Base-by-base conservation (phyloP, 2,329 filamentous ascomycete genomes). In the Pseudogymnoascus sp. region DNA sequence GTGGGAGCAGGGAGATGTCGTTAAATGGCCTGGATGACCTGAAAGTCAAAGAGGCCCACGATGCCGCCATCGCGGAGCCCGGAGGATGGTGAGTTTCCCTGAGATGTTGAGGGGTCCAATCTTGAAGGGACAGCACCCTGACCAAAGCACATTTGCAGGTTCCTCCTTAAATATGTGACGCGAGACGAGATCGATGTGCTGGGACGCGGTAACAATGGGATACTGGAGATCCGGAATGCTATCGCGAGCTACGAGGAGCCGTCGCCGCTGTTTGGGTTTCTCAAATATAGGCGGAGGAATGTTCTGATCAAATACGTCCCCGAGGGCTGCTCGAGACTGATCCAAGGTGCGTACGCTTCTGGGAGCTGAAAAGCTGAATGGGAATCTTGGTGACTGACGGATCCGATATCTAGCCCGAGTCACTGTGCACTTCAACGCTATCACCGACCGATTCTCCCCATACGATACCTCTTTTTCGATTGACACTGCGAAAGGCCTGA, bases 281-380 rank as follows among this genome's bases (percentile, higher is more conserved):
- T 99, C 69, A 87, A 90, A 70, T 97, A 97, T 75, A 83, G 93
- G 63, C 87, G 93, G 72, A 86, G 92, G 73, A 97, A 92, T 76
- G 89, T 97, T 59, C 78, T 99, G 64, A 84, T 99, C 75, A 97
- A 95, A 78, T 96, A 95, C 74, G 83, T 96, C 65, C 95, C 93
- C 1, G 91, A 96, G 64, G 90, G 88, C 64, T 93, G 93, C 67
- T 97, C 95, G 66, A 85, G 95, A 70, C 80, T 99, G 62, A 81
- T 99, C 61, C 90, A 96, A 89, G 95, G 95, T 96, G 77, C 69
- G 85, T 74, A 63, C 40, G 60, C 62, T 38, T 40, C 14, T 63
- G 61, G 61, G 28, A 61, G 6, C 16, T 8, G 18, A 43, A 55
- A 55, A 33, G 49, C 37, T 55, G 18, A 28, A 28, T 59, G 63